Percentiles rank a stretch among this genome's conserved stretches.
Evolutionary conservation across 768 basidiomycete genomes (phyloP).

Genomic region (Boletus sp.): DNA sequence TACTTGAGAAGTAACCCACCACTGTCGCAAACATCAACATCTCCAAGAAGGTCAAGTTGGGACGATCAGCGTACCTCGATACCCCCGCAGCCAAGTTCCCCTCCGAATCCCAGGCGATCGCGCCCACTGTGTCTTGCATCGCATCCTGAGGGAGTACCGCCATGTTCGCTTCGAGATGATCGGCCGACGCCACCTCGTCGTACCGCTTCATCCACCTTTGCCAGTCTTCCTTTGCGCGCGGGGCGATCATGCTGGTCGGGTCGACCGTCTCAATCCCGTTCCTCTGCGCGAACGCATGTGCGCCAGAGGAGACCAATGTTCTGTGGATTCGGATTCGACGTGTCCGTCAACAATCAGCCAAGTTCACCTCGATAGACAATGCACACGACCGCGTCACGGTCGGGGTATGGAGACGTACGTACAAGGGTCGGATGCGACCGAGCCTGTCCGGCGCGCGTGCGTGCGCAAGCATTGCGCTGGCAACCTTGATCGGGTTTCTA

Average conservation of each 20-base stretch:
- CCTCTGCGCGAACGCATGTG: conserved; percentile 49
- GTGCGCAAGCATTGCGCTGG: conserved; percentile 55
- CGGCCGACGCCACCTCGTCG: conserved; percentile 12
- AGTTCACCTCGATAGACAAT: background rate
- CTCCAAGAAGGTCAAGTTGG: no score
- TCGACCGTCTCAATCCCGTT: conserved; percentile 35
- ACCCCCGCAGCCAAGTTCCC: conserved; percentile 66
- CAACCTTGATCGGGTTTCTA: conserved; percentile 66
- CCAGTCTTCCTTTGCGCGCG: conserved; percentile 55
- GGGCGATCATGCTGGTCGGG: conserved; percentile 47
- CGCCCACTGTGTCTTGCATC: conserved; percentile 81
- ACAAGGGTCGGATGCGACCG: conserved; percentile 73
- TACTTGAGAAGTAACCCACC: conserved; percentile 78
- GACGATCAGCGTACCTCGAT: conserved; percentile 50
- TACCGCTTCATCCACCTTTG: conserved; percentile 55
- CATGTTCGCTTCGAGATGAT: background rate
- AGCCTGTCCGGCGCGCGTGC: conserved; percentile 47
- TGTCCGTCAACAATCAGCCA: background rate
- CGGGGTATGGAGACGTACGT: conserved; percentile 19
- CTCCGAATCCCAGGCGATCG: conserved; percentile 52
- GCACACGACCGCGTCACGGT: background rate
- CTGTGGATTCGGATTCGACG: conserved; percentile 30
- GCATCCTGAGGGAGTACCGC: conserved; percentile 22
- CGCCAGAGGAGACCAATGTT: conserved; percentile 62
- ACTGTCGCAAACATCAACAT: conserved; percentile 35